phyloP scores from a whole-genome alignment of 768 basidiomycete species.

The Russula virescens region DNA sequence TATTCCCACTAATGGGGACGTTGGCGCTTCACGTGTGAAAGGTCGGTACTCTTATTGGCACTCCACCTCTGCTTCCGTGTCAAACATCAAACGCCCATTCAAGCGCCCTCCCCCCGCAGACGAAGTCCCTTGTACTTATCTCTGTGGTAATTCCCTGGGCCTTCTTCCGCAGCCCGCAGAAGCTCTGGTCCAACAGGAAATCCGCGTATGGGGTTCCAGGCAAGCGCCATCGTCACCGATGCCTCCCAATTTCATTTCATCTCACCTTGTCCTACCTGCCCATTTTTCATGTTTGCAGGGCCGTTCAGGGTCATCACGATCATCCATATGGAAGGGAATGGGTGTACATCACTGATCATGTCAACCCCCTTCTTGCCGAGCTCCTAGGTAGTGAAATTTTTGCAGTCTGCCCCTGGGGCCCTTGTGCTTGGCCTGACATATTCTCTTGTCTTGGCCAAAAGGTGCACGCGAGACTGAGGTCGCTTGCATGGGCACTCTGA shows the following conservation, averaged over 20 bases:
- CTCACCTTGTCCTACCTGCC: constrained; percentile 18
- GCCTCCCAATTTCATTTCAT: constrained; percentile 18
- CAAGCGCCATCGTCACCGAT: constrained; percentile 30
- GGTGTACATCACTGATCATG: constrained; percentile 68
- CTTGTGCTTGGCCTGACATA: constrained; percentile 2
- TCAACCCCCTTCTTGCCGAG: constrained; percentile 70
- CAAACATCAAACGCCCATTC: constrained; percentile 4
- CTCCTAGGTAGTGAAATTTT: constrained; percentile 60
- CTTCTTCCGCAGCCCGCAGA: constrained; percentile 69
- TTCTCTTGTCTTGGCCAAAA: constrained; percentile 33
- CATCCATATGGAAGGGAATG: constrained; percentile 85
- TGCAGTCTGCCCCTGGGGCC: background rate
- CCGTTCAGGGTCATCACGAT: constrained; percentile 81
- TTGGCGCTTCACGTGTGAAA: constrained; percentile 36
- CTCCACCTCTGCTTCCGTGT: constrained; percentile 13
- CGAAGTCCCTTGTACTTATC: constrained; percentile 65
- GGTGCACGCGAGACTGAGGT: constrained; percentile 88
- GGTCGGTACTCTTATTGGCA: constrained; percentile 7
- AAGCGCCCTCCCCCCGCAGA: constrained; percentile 27
- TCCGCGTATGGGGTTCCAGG: constrained; percentile 76
- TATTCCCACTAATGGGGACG: constrained; percentile 43
- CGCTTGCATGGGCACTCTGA: constrained; percentile 92
- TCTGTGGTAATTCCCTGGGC: constrained; percentile 95
- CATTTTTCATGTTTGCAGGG: constrained; percentile 41
- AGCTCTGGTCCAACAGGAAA: constrained; percentile 71